phyloP scores from a whole-genome alignment of 1,284 basidiomycete species.

The Veloboletus limbatus region DNA sequence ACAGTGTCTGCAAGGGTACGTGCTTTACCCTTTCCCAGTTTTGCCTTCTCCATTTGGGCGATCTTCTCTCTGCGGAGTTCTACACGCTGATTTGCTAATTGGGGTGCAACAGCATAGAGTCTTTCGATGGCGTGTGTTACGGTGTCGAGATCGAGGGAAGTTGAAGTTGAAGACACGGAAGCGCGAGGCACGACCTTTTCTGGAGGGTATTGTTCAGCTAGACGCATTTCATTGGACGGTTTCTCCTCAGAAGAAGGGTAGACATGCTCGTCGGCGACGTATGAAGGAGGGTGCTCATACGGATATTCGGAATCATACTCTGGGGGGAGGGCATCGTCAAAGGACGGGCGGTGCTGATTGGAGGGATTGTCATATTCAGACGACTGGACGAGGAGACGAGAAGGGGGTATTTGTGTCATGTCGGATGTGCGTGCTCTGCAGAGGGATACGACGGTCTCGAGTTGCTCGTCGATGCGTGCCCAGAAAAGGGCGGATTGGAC shows the following conservation, averaged over 20 bases:
- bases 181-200: constrained; percentile 21
- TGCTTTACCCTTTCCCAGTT: constrained; percentile 46
- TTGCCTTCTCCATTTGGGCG: constrained; percentile 62
- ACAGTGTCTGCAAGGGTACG: constrained; percentile 17
- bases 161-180: constrained; percentile 10
- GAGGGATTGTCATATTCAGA: constrained; percentile 6
- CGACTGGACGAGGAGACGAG: too few species aligned
- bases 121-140: constrained; percentile 85
- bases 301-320: constrained; percentile 56
- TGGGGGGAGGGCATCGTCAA: constrained; percentile 55
- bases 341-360: constrained; percentile 32
- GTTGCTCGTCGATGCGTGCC: constrained; percentile 68
- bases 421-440: constrained; percentile 54
- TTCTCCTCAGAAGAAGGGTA: constrained; percentile 37
- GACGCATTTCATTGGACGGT: background rate
- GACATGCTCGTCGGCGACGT: constrained; percentile 41
- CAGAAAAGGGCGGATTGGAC: constrained; percentile 70
- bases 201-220: constrained; percentile 17
- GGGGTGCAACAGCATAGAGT: constrained; percentile 77
- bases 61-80: constrained; percentile 71
- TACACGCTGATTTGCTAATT: constrained; percentile 82
- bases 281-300: constrained; percentile 56
- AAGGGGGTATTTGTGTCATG: too few species aligned
- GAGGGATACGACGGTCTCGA: constrained; percentile 64
- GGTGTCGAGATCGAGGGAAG: constrained; percentile 78